Conservation (phyloP, 2,329 filamentous ascomycete genomes). For the Pseudocercospora ulei region DNA sequence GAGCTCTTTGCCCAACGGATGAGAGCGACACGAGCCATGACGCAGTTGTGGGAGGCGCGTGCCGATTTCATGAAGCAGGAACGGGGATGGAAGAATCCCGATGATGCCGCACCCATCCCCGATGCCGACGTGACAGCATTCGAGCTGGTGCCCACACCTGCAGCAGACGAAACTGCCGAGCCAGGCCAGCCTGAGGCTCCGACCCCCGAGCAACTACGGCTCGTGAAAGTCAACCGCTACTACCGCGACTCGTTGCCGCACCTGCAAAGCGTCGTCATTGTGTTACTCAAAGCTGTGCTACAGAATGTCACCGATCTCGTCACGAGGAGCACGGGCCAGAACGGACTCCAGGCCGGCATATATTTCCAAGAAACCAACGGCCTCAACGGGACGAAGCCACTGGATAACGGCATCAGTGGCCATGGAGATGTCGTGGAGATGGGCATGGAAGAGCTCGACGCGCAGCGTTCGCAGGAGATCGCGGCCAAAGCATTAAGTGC, state of each 20-base stretch:
- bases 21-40: slow-evolving; percentile 80
- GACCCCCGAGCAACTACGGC: slow-evolving; percentile 26
- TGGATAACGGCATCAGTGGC: slow-evolving; percentile 34
- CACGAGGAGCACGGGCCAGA: slow-evolving; percentile 46
- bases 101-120: slow-evolving; percentile 28
- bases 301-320: slow-evolving; percentile 80
- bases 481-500: slow-evolving; percentile 86
- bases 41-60: slow-evolving; percentile 89
- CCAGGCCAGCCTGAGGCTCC: slow-evolving; percentile 25
- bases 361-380: slow-evolving; percentile 33
- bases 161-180: slow-evolving; percentile 28
- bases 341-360: slow-evolving; percentile 43
- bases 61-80: slow-evolving; percentile 88
- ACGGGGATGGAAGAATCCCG: slow-evolving; percentile 65
- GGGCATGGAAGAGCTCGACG: slow-evolving; percentile 64
- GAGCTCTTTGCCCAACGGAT: slow-evolving; percentile 83
- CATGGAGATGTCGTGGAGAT: slow-evolving; percentile 27
- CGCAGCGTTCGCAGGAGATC: slow-evolving; percentile 72
- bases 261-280: slow-evolving; percentile 85
- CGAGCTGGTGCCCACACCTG: slow-evolving; percentile 23
- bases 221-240: slow-evolving; percentile 60
- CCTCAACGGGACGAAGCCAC: slow-evolving; percentile 31
- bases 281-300: slow-evolving; percentile 78
- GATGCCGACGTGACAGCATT: slow-evolving; percentile 33
- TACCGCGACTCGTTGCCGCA: slow-evolving; percentile 73